These are phyloP conservation scores for Helianthus tuberosus DNA, from an alignment of 129 eudicot species.

Conservation along the genomic window DNA sequence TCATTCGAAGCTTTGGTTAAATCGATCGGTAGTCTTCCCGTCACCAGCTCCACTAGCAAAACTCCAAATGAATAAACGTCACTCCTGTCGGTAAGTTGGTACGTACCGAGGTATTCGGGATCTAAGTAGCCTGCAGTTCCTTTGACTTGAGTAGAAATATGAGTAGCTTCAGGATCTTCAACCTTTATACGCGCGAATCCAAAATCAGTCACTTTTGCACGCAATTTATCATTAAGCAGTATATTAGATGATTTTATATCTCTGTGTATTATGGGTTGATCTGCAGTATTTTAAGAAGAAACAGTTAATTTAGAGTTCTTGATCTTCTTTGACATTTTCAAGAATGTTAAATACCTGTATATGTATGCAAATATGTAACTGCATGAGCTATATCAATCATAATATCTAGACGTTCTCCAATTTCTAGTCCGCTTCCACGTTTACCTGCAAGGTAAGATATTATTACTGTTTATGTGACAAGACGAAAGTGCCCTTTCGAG, in stretches of 20 bases:
- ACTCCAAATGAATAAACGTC: slow-evolving; percentile 95
- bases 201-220: slow-evolving; percentile 94
- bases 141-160: slow-evolving; percentile 83
- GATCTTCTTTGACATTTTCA: neutral
- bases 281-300: slow-evolving; percentile 35
- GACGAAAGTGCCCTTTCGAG: slow-evolving; percentile 10
- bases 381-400: slow-evolving; percentile 92
- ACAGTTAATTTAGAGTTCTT: slow-evolving; percentile 4
- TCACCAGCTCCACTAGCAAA: slow-evolving; percentile 72
- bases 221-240: slow-evolving; percentile 67
- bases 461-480: neutral
- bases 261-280: slow-evolving; percentile 85
- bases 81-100: slow-evolving; percentile 85
- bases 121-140: slow-evolving; percentile 92
- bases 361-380: slow-evolving; percentile 71
- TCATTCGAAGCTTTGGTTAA: slow-evolving; percentile 44
- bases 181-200: slow-evolving; percentile 73
- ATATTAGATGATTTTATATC: slow-evolving; percentile 86
- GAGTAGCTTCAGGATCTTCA: slow-evolving; percentile 63
- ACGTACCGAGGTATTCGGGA: slow-evolving; percentile 75
- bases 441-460: slow-evolving; percentile 46
- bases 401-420: slow-evolving; percentile 70
- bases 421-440: slow-evolving; percentile 62
- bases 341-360: slow-evolving; percentile 52
- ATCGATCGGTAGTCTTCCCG: slow-evolving; percentile 82